These are phyloP conservation scores for Monosporascus sp. DNA, from an alignment of 2,329 filamentous ascomycete species.

Conservation along the genomic window DNA sequence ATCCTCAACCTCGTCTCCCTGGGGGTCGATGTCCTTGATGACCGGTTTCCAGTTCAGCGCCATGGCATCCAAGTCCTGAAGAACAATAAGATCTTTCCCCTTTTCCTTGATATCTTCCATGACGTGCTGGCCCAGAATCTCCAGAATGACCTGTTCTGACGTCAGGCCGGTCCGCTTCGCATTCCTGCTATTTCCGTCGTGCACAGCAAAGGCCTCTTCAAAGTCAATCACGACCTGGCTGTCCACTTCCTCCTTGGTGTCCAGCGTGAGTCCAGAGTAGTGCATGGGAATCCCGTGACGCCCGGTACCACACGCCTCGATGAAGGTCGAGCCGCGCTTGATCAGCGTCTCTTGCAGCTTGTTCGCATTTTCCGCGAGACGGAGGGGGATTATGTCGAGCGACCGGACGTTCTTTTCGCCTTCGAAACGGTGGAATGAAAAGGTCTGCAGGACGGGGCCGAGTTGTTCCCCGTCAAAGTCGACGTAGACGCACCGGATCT, in stretches of 20 bases:
- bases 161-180: too few relatives aligned
- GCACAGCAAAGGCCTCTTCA: constrained; percentile 14
- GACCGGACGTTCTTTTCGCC: constrained; percentile 19
- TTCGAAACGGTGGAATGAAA: constrained; percentile 21
- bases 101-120: too few relatives aligned
- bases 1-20: too few relatives aligned
- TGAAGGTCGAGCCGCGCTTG: constrained; percentile 14
- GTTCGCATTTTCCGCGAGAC: not conserved
- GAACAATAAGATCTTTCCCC: too few relatives aligned
- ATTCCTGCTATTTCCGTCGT: too few relatives aligned
- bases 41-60: too few relatives aligned
- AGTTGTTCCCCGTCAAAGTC: constrained; percentile 27
- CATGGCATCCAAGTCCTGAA: too few relatives aligned
- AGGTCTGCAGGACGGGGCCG: constrained; percentile 18
- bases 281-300: constrained; percentile 27
- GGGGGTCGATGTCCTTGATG: too few relatives aligned
- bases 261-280: constrained; percentile 21
- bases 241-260: constrained; percentile 22
- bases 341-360: constrained; percentile 11
- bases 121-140: too few relatives aligned
- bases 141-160: too few relatives aligned
- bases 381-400: constrained; percentile 23
- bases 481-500: constrained; percentile 18
- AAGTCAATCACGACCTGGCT: constrained; percentile 30
- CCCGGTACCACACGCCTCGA: constrained; percentile 9